Percentiles rank a stretch among this genome's conserved stretches.
These are phyloP conservation scores for Paspalum vaginatum DNA, from an alignment of 176 grass and related monocot species.

Conservation along the genomic window DNA sequence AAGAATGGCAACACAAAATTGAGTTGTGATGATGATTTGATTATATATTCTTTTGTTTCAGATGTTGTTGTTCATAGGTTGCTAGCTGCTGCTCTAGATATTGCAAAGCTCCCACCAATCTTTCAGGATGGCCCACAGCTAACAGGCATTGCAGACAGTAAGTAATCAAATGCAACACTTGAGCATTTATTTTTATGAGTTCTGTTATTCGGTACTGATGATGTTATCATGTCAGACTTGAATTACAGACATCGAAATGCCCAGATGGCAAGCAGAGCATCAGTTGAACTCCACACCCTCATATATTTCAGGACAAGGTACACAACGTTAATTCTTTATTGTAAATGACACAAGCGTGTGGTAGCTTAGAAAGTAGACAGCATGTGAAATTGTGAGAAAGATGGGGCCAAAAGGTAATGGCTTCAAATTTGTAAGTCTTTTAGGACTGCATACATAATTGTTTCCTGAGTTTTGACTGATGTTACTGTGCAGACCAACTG, in stretches of 20 bases:
- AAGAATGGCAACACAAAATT: not conserved
- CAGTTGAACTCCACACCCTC: conserved; percentile 92
- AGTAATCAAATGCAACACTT: conserved; percentile 40
- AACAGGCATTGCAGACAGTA: conserved; percentile 91
- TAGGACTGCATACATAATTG: not conserved
- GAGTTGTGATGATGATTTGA: conserved; percentile 21
- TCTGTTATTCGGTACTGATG: conserved; percentile 33
- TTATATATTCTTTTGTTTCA: conserved; percentile 49
- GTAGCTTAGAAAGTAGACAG: conserved; percentile 23
- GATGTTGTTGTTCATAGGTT: conserved; percentile 98
- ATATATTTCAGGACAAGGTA: conserved; percentile 99
- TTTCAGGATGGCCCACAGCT: conserved; percentile 91
- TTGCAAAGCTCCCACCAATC: conserved; percentile 90
- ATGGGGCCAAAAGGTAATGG: conserved; percentile 20
- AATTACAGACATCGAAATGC: conserved; percentile 96
- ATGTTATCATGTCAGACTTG: conserved; percentile 60
- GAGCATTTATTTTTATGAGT: conserved; percentile 15
- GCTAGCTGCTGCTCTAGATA: conserved; percentile 90
- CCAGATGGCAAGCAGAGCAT: conserved; percentile 97
- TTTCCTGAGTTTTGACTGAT: conserved; percentile 30
- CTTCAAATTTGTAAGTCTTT: conserved; percentile 21
- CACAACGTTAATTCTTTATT: conserved; percentile 19
- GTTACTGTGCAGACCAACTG: conserved; percentile 68
- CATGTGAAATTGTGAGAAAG: not conserved
- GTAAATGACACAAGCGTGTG: conserved; percentile 11